Base-by-base conservation (phyloP, 2,329 filamentous ascomycete genomes). In the Penicillium sp. region DNA sequence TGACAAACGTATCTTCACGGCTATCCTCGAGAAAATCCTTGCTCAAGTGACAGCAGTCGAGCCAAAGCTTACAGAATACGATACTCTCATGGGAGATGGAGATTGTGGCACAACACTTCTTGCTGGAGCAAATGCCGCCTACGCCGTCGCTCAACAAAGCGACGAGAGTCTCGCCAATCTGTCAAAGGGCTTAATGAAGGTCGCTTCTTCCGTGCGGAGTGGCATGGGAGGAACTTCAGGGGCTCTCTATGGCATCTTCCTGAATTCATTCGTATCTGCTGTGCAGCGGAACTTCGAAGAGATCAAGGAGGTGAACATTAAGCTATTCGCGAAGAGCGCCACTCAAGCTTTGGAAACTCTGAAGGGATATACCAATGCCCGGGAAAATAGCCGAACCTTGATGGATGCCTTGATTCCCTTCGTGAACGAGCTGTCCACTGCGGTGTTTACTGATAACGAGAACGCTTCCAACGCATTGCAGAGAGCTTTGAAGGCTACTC, bases 51-150 rank as follows among this genome's bases (percentile, higher is more conserved):
- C 29, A 23, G 1, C 12, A 20, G 53, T 47, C 1, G 53, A 56
- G 33, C 53, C 53, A 33, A 50, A 39, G 12, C 33, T 56, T 17
- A 56, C 53, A 12, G 41, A 53, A 34, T 53, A 52, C 30, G 53
- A 56, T 12, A 56, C 45, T 15, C 32, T 53, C 8, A 52, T 56
- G 49, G 53, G 53, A 12, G 53, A 56, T n/a, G 53, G 53, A 8
- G 53, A 56, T 33, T 56, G 53, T 20, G 53, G 53, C 29, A 51
- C 49, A 6, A 51, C 49, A 7, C 36, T 51, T 3, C 43, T 51
- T 7, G 49, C 49, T 17, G 49, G 49, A 9, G 49, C 49, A 17
- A 47, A 41, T 9, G 43, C 49, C 9, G 43, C 43, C 7, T 41
- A 36, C 13, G 36, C 36, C 4, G 23, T 47, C 23, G 17, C 24